These are phyloP conservation scores for Cystofilobasidium ferigula DNA, from an alignment of 768 basidiomycete genomes.

Conservation along the genomic window DNA sequence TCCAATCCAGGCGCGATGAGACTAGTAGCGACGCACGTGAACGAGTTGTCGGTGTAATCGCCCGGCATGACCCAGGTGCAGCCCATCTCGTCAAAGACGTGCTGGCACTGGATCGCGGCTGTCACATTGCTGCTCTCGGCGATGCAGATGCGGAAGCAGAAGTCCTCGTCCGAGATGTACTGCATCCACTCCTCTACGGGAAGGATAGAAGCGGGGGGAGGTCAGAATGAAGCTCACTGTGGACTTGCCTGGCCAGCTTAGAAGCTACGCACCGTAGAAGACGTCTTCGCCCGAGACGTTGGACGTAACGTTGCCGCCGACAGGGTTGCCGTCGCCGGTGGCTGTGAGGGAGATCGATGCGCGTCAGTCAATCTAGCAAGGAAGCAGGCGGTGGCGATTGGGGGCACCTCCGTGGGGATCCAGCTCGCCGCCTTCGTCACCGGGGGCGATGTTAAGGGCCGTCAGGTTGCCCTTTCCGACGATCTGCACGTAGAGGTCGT, in stretches of 20 bases:
- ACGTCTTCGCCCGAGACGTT: constrained; percentile 39
- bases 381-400: too few relatives aligned
- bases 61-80: constrained; percentile 28
- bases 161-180: constrained; percentile 32
- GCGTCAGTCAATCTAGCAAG: too few relatives aligned
- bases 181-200: not conserved
- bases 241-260: too few relatives aligned
- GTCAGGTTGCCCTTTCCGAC: constrained; percentile 45
- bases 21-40: constrained; percentile 33
- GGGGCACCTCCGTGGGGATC: constrained; percentile 41
- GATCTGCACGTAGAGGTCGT: constrained; percentile 42
- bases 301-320: constrained; percentile 38
- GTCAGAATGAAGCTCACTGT: not conserved
- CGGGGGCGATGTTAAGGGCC: constrained; percentile 28
- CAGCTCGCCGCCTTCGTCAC: constrained; percentile 42
- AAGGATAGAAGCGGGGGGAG: not conserved
- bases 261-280: constrained; percentile 43
- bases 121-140: constrained; percentile 38
- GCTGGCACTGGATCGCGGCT: constrained; percentile 38
- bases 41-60: constrained; percentile 35
- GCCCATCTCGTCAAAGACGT: constrained; percentile 12
- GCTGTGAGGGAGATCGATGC: constrained; percentile 40
- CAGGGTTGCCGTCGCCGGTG: constrained; percentile 31
- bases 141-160: constrained; percentile 45
- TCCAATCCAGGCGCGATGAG: too few relatives aligned